Conservation (phyloP, 2,329 filamentous ascomycete species). For the Esteya vermicola region DNA sequence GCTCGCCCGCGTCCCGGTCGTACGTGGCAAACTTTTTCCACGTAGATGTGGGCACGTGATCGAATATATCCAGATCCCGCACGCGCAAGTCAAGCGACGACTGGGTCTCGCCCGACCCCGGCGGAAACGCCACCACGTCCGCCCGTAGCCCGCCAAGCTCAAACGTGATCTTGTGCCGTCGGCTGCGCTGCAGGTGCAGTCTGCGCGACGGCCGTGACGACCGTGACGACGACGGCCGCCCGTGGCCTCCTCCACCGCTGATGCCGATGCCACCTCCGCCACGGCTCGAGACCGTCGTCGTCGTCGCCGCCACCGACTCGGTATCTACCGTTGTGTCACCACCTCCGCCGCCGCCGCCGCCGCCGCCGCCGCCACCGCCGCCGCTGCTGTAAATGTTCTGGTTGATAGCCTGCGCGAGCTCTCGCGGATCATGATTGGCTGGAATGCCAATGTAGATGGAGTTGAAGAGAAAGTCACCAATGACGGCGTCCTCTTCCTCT, state of each 20-base stretch:
- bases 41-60: slow-evolving; percentile 86
- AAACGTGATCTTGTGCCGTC: slow-evolving; percentile 88
- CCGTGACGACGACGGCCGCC: neutral
- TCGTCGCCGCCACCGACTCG: slow-evolving; percentile 56
- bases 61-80: slow-evolving; percentile 75
- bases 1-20: slow-evolving; percentile 71
- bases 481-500: slow-evolving; percentile 71
- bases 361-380: slow-evolving; percentile 1
- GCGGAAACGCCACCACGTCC: slow-evolving; percentile 70
- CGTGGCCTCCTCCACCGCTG: no score
- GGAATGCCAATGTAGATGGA: slow-evolving; percentile 96
- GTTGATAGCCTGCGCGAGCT: slow-evolving; percentile 74
- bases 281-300: slow-evolving; percentile 40
- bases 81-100: slow-evolving; percentile 78
- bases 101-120: slow-evolving; percentile 64
- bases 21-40: slow-evolving; percentile 99
- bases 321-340: slow-evolving; percentile 81
- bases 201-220: slow-evolving; percentile 34
- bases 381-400: slow-evolving; percentile 51
- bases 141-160: slow-evolving; percentile 74
- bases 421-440: slow-evolving; percentile 68
- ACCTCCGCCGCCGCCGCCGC: no score
- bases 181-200: slow-evolving; percentile 70
- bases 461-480: slow-evolving; percentile 94
- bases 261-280: no score